Evolutionary conservation across 2,329 filamentous ascomycete genomes (phyloP), one percentile per base, ranked within the genome.

Genomic region (Sarocladium strictum): DNA sequence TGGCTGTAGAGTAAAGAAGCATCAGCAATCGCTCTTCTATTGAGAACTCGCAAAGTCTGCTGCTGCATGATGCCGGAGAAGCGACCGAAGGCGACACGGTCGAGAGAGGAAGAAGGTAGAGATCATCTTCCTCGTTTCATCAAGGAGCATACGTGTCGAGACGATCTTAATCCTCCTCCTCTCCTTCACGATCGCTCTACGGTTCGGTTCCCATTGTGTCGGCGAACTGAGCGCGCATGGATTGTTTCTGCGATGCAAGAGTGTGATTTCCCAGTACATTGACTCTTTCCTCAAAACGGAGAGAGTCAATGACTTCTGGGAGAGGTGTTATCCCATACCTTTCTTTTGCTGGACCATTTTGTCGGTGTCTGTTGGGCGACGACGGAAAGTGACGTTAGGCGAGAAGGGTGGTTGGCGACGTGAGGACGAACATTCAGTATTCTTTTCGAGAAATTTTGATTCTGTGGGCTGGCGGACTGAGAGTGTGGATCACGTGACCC

Each of bases 21-120:
- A 86, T 86, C 82, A 86, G 83, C 83, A 86, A 84, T 85, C 83
- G 83, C 83, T 76, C 83, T 84, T 76, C 65, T 68, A 14, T 7
- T n/a, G 19, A 82, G 81, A 85, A 86, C 83, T 86, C 83, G 83
- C 83, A 86, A 86, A 83, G 80, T 83, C 83, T 86, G 83, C 83
- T 86, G 77, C 79, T 85, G 83, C 83, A 83, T 78, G 76, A 78
- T 81, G 78, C 78, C 49, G 7, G 70, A 60, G 59, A 51, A 58
- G 56, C 56, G 55, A 38, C 53, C 51, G 54, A 56, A 53, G 57
- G 59, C 56, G 60, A 55, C 55, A 29, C 24, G 35, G 17, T 26
- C 50, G 26, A 29, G 19, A 19, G 49, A 52, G 49, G 17, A 52
- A 21, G 11, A 37, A 37, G 19, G 38, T 7, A 35, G 15, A 19